Evolutionary conservation across 768 basidiomycete species (phyloP), one percentile per base, ranked within the genome.

Genomic region (Vishniacozyma victoriae): DNA sequence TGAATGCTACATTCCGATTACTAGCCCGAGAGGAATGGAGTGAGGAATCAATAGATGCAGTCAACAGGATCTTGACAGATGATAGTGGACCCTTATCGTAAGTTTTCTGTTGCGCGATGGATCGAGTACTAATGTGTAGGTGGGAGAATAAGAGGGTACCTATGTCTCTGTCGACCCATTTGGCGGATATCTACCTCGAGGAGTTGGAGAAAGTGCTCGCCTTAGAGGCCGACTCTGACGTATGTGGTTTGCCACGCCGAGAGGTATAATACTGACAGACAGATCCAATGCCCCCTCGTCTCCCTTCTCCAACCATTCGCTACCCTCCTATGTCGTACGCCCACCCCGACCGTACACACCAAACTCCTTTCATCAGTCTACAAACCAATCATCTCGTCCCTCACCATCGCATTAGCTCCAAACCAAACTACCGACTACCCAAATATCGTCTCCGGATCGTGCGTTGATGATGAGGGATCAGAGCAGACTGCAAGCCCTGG

Each of bases 61-160:
- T 87, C 67, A 85, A 82, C 52, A 72, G 76, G 29, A 85, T 95
- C 35, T 72, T 96, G 50, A 75, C 75, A 0, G 67, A 68, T 5
- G 62, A 75, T n/a, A 81, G 82, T n/a, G 90, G 91, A 5, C 91
- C 91, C 9, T 73, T 96, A 40, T 85, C 85, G 92, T 92, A 57
- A 51, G 80, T 65, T 4, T 44, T 38, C 29, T 16, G 19, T 24
- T 14, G 7, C 22, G 15, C 14, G 36, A n/a, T 25, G 18, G 24
- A n/a, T 24, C 18, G 29, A 9, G 29, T 9, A 33, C 29, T 9
- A 33, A n/a, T 9, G n/a, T 29, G 46, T 65, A 90, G 87, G 63
- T 78, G 82, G 9, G 75, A 78, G 44, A 84, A 95, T 60, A 75
- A 74, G 15, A 80, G 82, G 38, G 82, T 90, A 1, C 88, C 93